Percentiles rank a stretch among this genome's conserved stretches.
These are phyloP conservation scores for Chlorophyllum brunneum DNA, from an alignment of 768 basidiomycete species.

Conservation along the genomic window DNA sequence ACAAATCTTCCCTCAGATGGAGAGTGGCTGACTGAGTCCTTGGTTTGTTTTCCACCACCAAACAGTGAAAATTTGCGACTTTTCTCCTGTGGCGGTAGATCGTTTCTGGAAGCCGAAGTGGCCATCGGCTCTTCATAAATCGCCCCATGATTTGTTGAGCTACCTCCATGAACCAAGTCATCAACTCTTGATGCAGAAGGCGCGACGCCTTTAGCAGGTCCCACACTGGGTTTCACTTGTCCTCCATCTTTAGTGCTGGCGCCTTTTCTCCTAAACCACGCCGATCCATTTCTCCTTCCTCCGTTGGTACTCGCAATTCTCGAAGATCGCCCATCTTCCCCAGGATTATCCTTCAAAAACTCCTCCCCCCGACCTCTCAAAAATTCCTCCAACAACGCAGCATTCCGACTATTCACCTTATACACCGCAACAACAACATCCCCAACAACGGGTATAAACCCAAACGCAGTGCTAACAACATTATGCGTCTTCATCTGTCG, in stretches of 20 bases:
- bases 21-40: no score
- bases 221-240: slow-evolving; percentile 54
- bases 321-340: slow-evolving; percentile 18
- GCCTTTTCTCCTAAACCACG: slow-evolving; percentile 18
- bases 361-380: slow-evolving; percentile 75
- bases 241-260: slow-evolving; percentile 32
- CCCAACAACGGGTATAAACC: slow-evolving; percentile 68
- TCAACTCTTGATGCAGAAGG: no score
- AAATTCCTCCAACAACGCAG: slow-evolving; percentile 80
- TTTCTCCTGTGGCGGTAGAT: no score
- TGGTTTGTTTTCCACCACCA: no score
- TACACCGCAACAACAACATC: slow-evolving; percentile 73
- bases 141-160: no score
- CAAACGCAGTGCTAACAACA: slow-evolving; percentile 59
- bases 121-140: no score
- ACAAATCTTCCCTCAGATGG: no score
- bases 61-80: no score
- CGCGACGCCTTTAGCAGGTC: no score
- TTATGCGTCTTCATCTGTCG: slow-evolving; percentile 77
- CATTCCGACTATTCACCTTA: slow-evolving; percentile 91
- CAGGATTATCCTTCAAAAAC: slow-evolving; percentile 49
- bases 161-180: no score
- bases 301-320: slow-evolving; percentile 14
- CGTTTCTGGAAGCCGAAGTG: no score
- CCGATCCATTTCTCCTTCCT: slow-evolving; percentile 21